Conservation (phyloP, 2,329 filamentous ascomycete genomes). For the Aspergillus eucalypticola region DNA sequence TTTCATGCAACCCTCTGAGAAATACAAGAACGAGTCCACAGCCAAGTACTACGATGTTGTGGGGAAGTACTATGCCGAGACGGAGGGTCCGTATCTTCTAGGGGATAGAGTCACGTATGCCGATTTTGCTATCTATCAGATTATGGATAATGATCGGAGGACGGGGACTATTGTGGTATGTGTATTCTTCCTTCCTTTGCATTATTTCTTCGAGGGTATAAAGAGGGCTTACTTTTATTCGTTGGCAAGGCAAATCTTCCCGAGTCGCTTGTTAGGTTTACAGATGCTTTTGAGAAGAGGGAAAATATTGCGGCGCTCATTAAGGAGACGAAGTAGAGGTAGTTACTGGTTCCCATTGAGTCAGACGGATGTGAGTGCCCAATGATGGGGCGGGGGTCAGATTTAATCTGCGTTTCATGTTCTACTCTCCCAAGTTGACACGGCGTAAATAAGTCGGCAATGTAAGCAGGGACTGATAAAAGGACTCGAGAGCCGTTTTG, state of each 20-base stretch:
- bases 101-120: constrained; percentile 41
- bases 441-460: no score
- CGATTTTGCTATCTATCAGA: constrained; percentile 44
- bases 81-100: constrained; percentile 38
- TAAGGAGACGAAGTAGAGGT: background rate
- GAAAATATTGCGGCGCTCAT: constrained; percentile 18
- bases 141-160: constrained; percentile 40
- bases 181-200: no score
- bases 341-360: no score
- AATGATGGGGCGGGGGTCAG: no score
- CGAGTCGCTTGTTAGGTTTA: constrained; percentile 14
- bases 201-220: background rate
- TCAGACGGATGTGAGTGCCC: no score
- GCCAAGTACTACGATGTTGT: constrained; percentile 36
- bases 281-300: constrained; percentile 15
- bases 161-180: constrained; percentile 36
- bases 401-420: no score
- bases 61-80: constrained; percentile 32
- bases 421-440: no score
- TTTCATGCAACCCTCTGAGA: constrained; percentile 30
- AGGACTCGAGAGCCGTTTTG: no score
- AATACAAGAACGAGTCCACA: constrained; percentile 34
- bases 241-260: constrained; percentile 14
- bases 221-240: background rate
- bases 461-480: no score